phyloP scores from a whole-genome alignment of 2,329 filamentous ascomycete genomes.

The Graphiopsis chlorocephala region DNA sequence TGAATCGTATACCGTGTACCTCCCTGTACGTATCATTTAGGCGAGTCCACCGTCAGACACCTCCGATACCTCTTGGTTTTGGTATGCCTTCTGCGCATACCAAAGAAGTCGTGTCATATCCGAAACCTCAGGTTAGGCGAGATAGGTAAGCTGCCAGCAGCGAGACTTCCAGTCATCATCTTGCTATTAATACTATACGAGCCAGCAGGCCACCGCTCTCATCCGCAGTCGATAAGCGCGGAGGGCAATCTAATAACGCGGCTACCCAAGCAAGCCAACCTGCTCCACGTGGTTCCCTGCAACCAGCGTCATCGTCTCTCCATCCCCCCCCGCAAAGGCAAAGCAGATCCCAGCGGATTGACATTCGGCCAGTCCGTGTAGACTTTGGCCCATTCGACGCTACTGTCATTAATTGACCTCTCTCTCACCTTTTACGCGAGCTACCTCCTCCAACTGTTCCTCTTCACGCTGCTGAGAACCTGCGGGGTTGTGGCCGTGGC shows the following conservation, averaged over 20 bases:
- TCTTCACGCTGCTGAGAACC: not conserved
- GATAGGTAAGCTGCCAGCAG: not conserved
- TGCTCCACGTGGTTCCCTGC: constrained; percentile 6
- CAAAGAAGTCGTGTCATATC: too few species aligned
- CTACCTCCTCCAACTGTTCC: too few species aligned
- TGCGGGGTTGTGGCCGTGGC: not conserved
- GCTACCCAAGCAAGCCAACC: not conserved
- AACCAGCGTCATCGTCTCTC: not conserved
- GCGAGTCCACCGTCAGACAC: not conserved
- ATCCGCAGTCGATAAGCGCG: not conserved
- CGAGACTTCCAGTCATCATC: not conserved
- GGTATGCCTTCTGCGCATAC: not conserved
- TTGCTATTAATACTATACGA: not conserved
- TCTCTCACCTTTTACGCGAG: not conserved
- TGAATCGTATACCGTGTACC: not conserved
- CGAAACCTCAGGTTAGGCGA: too few species aligned
- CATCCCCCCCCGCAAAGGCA: not conserved
- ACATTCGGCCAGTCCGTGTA: constrained; percentile 2
- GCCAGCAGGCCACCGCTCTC: not conserved
- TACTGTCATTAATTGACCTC: not conserved
- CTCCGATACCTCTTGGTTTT: not conserved
- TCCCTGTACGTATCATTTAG: not conserved
- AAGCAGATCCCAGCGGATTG: not conserved
- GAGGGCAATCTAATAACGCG: not conserved
- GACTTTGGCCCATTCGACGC: not conserved